Evolutionary conservation across 208 protist genomes (phyloP).

Genomic region (Trypanosoma platydactyli): DNA sequence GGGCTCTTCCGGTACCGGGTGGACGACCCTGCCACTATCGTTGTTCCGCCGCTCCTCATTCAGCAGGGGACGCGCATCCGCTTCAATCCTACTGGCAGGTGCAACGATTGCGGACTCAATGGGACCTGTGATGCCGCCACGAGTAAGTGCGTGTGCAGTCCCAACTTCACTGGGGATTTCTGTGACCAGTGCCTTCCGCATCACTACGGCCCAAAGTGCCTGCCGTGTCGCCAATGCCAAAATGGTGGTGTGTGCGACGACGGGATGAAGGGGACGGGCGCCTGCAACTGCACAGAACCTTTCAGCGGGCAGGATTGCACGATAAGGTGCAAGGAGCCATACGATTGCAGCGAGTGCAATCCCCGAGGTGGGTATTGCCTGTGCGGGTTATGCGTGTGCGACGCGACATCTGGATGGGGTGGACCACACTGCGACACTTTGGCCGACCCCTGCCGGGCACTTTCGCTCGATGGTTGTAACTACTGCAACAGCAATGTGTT

Average conservation of each 20-base stretch:
- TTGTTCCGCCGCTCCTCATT: slow-evolving; percentile 16
- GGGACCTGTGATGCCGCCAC: slow-evolving; percentile 31
- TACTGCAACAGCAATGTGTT: slow-evolving; percentile 28
- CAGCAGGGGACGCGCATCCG: slow-evolving; percentile 6
- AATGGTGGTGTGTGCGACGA: slow-evolving; percentile 36
- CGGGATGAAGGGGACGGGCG: slow-evolving; percentile 24
- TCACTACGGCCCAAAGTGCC: slow-evolving; percentile 27
- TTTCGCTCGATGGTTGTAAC: slow-evolving; percentile 40
- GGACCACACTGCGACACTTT: slow-evolving; percentile 22
- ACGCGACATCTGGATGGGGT: slow-evolving; percentile 13
- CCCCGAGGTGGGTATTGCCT: slow-evolving; percentile 23
- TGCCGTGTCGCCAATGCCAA: background rate
- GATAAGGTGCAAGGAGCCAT: slow-evolving; percentile 11
- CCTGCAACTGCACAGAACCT: slow-evolving; percentile 9
- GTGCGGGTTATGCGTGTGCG: slow-evolving; percentile 18
- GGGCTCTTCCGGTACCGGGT: slow-evolving; percentile 39
- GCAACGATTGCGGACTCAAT: slow-evolving; percentile 32
- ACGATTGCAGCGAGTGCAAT: slow-evolving; percentile 19
- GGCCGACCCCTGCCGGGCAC: slow-evolving; percentile 35
- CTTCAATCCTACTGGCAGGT: slow-evolving; percentile 15
- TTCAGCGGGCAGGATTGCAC: slow-evolving; percentile 17
- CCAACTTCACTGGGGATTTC: slow-evolving; percentile 27
- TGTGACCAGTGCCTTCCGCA: slow-evolving; percentile 25
- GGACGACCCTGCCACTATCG: slow-evolving; percentile 29
- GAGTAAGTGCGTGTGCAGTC: slow-evolving; percentile 26